Percentiles rank a stretch among this genome's conserved stretches.
phyloP scores from a whole-genome alignment of 2,329 filamentous ascomycete genomes.

The Podosphaera aphanis region DNA sequence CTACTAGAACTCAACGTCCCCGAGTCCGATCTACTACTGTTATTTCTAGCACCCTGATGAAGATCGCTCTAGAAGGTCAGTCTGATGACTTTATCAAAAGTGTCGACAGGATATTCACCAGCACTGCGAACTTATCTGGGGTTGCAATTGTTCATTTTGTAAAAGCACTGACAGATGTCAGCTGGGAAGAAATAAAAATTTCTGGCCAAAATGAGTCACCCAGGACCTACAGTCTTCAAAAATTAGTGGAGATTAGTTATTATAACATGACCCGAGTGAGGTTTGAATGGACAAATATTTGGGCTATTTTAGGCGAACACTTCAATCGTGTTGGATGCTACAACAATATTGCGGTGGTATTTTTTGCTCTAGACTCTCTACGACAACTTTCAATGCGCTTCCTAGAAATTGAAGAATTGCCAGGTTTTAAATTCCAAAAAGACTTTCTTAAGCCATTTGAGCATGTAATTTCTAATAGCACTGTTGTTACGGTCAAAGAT shows the following conservation, averaged over 20 bases:
- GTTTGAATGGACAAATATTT: constrained; percentile 96
- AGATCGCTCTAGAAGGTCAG: constrained; percentile 76
- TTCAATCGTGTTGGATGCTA: constrained; percentile 97
- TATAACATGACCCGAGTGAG: constrained; percentile 99
- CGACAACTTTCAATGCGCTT: constrained; percentile 95
- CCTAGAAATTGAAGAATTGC: constrained; percentile 91
- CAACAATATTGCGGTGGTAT: constrained; percentile 87
- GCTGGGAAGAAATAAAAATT: constrained; percentile 97
- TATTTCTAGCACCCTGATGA: constrained; percentile 31
- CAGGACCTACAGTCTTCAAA: constrained; percentile 89
- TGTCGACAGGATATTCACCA: constrained; percentile 90
- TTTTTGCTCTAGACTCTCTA: constrained; percentile 87
- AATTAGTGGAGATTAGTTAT: constrained; percentile 94
- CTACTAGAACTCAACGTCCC: constrained; percentile 22
- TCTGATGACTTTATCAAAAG: constrained; percentile 82
- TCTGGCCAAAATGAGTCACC: constrained; percentile 90
- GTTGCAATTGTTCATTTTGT: constrained; percentile 94
- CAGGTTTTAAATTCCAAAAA: constrained; percentile 98
- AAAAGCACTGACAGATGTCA: constrained; percentile 75
- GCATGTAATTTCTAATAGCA: constrained; percentile 86
- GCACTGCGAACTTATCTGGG: constrained; percentile 76
- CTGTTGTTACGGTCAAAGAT: constrained; percentile 80
- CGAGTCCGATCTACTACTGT: constrained; percentile 27
- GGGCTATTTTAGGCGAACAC: constrained; percentile 91
- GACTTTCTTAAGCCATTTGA: constrained; percentile 97